These are phyloP conservation scores for Petrea volubilis DNA, from an alignment of 257 asterid genomes.

Conservation along the genomic window DNA sequence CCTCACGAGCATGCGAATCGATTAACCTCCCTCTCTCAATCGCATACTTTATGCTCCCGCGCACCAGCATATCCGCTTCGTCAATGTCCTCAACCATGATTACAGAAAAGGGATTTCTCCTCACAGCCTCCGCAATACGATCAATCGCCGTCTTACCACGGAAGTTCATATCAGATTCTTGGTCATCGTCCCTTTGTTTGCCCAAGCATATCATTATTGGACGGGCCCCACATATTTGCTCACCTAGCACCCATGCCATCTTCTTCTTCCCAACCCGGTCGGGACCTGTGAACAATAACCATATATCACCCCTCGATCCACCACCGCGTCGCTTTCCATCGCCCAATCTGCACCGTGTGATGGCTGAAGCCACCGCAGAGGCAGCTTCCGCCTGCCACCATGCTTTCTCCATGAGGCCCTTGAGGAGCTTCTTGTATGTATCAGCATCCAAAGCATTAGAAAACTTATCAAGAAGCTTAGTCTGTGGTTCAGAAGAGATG, in stretches of 20 bases:
- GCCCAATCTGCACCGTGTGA: slow-evolving; percentile 74
- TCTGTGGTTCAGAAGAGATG: slow-evolving; percentile 65
- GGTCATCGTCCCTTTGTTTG: slow-evolving; percentile 43
- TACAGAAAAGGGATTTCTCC: slow-evolving; percentile 72
- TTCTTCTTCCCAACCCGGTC: slow-evolving; percentile 83
- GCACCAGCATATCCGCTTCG: slow-evolving; percentile 72
- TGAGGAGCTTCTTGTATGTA: slow-evolving; percentile 81
- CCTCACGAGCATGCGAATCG: slow-evolving; percentile 91
- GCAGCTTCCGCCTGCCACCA: slow-evolving; percentile 99
- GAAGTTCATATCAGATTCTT: slow-evolving; percentile 44
- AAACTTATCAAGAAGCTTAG: slow-evolving; percentile 59
- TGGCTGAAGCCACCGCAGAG: slow-evolving; percentile 73
- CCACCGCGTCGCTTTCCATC: slow-evolving; percentile 65
- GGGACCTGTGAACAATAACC: slow-evolving; percentile 87
- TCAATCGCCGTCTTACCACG: slow-evolving; percentile 87
- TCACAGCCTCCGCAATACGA: slow-evolving; percentile 81
- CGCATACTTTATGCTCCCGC: slow-evolving; percentile 69
- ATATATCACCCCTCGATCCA: slow-evolving; percentile 71
- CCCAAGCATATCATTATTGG: slow-evolving; percentile 70
- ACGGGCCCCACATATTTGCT: slow-evolving; percentile 62
- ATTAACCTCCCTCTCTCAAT: slow-evolving; percentile 82
- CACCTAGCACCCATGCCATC: slow-evolving; percentile 77
- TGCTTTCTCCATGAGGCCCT: slow-evolving; percentile 88
- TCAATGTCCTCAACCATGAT: slow-evolving; percentile 88
- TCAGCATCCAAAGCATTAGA: slow-evolving; percentile 74